Base-by-base conservation (phyloP, 306 rosid species). In the Delonix regia region DNA sequence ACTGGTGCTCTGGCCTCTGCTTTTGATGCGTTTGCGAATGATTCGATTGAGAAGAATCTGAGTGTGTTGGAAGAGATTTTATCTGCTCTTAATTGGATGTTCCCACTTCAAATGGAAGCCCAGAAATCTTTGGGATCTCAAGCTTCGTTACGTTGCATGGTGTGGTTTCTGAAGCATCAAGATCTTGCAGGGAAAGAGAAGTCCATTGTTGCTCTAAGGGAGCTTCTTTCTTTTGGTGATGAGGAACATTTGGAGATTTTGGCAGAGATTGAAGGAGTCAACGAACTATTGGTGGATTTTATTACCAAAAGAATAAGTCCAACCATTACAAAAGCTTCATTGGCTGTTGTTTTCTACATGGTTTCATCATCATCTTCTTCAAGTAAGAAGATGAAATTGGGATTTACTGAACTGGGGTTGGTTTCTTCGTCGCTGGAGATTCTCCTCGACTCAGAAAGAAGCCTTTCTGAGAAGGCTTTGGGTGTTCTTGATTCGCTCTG, bases 61-160 rank as follows among this genome's bases (percentile, higher is more conserved):
- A 0, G 1, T 45, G 83, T 89, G 36, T 82, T 89, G 56, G 91
- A 84, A 52, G 91, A 82, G 77, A 85, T 92, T 16, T 14, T 92
- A 25, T 78, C 91, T 13, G 83, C 90, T 13, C 85, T 92, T 30
- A 88, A 77, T 36, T 88, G 90, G 97, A 88, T 90, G 93, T 79
- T 88, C 66, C 93, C 93, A 1, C 61, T 92, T 19, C 86, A 86
- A 27, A 53, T 82, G 49, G 93, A 88, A 55, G 83, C 97, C n/a
- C 85, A 82, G 33, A 76, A 78, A 5, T 49, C 41, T 56, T 71
- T 92, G 49, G 91, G 89, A 4, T 86, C 94, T 4, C 45, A 16
- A 33, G 91, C 90, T 56, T 92, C 97, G 14, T 48, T 92, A 45
- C 22, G 63, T 52, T 85, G 93, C 89, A 76, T 92, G 88, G 82